Conservation (phyloP, 257 asterid species). For the Gardenia jasminoides region DNA sequence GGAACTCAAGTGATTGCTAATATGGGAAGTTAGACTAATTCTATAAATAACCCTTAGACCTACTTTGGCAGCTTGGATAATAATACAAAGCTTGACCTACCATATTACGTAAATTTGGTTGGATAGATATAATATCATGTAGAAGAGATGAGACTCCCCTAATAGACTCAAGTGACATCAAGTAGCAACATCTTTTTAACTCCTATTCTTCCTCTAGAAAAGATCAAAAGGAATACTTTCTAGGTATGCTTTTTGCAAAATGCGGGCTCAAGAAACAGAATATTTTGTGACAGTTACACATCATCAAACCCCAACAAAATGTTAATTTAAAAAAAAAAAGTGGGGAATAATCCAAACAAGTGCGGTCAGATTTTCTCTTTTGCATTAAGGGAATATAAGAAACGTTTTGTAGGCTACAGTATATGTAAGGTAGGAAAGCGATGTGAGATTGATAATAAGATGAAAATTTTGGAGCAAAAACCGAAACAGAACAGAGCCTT, state of each 20-base stretch:
- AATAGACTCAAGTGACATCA: not conserved
- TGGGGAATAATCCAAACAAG: constrained; percentile 62
- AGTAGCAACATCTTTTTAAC: not conserved
- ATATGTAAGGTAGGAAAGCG: constrained; percentile 66
- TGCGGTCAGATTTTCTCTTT: constrained; percentile 79
- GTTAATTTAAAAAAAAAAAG: constrained; percentile 10
- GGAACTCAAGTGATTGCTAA: not conserved
- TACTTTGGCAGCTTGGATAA: not conserved
- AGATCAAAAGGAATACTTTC: constrained; percentile 31
- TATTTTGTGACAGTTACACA: constrained; percentile 53
- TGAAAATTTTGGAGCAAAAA: constrained; percentile 4
- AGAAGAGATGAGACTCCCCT: no score
- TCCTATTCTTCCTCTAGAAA: constrained; percentile 18
- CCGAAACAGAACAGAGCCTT: constrained; percentile 14
- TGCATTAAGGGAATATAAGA: constrained; percentile 30
- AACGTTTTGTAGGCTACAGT: constrained; percentile 73
- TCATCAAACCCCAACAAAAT: constrained; percentile 41
- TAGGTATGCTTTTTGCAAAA: constrained; percentile 23
- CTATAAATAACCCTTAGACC: not conserved
- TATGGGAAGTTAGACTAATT: not conserved
- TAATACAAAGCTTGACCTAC: not conserved
- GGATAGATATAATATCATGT: no score
- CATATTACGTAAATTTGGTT: not conserved
- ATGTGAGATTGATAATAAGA: constrained; percentile 47
- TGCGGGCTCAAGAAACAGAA: constrained; percentile 21